Evolutionary conservation across 495 filamentous ascomycete genomes (phyloP), one percentile per base, ranked within the genome.

Genomic region (Neurospora sp.): DNA sequence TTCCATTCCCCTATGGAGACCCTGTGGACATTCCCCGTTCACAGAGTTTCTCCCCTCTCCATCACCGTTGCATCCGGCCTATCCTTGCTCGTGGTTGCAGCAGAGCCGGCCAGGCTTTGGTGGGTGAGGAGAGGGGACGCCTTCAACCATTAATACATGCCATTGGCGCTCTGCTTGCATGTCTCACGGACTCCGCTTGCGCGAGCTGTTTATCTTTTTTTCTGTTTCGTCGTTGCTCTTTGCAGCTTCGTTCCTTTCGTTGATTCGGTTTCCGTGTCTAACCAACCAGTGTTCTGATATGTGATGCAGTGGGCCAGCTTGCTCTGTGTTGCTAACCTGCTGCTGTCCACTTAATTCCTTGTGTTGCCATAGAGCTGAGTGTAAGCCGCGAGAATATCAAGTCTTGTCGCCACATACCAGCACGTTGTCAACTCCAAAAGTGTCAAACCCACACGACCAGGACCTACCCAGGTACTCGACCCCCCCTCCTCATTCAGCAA

Each of bases 11-110:
- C 54, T 62, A 66, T 66, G 27, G 54, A 18, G 54, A 66, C 54
- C 54, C 66, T 31, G 41, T 42, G 39, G 66, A 71, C 66, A 69
- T 41, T 41, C 69, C 72, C 72, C 72, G 41, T 41, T 42, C 66
- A 69, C 54, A 31, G 11, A 27, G 54, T 66, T 37, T 54, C 20
- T 18, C 40, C 31, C 31, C 66, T 79, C 79, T 75, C 78, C 78
- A 79, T 79, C 79, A 80, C 78, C 72, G 80, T 82, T 76, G 73
- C 77, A 82, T 81, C 80, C 74, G 77, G 75, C 73, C 60, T 71
- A 41, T 27, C 73, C 66, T 81, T 76, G 79, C 80, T 76, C 79
- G 79, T 71, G 74, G 74, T 71, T 79, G 78, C 79, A 81, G 74
- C 75, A 69, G 70, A 72, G 70, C 73, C 73, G 71, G 72, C 37